A percentile compares a stretch with the other conserved stretches of the same genome.
These are phyloP conservation scores for Fusarium falciforme DNA, from an alignment of 2,329 filamentous ascomycete genomes.

Conservation along the genomic window DNA sequence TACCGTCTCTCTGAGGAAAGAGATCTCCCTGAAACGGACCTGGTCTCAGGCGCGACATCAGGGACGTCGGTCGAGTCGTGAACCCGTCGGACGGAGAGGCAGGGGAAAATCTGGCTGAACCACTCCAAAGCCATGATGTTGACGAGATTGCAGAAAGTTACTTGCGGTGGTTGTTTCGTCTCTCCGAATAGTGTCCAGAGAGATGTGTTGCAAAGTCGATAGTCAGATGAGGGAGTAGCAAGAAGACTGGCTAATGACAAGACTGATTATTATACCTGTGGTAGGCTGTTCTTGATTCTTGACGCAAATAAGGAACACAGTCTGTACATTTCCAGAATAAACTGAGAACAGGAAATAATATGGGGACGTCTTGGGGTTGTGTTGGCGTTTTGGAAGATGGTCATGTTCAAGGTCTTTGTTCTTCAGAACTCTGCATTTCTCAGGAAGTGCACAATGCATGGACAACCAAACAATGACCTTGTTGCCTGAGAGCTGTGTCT, in stretches of 20 bases:
- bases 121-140: not conserved
- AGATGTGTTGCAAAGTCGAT: not conserved
- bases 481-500: not conserved
- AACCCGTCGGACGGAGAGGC: not conserved
- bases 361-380: not conserved
- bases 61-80: not conserved
- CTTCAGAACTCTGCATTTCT: not conserved
- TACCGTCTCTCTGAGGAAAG: not conserved
- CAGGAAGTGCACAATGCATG: not conserved
- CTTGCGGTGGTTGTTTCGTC: not conserved
- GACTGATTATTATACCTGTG: not conserved
- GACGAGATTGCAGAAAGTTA: not conserved
- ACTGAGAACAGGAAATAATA: not conserved
- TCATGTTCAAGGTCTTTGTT: slow-evolving; percentile 15
- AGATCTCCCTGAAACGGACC: not conserved
- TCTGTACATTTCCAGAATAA: not conserved
- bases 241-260: not conserved
- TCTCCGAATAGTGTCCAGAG: not conserved
- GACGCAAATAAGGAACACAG: not conserved
- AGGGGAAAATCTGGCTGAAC: not conserved
- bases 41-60: not conserved
- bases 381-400: slow-evolving; percentile 8
- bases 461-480: not conserved
- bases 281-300: not conserved
- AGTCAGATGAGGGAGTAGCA: not conserved